Conservation (phyloP, 2,329 filamentous ascomycete species). For the Metarhizium humberi region DNA sequence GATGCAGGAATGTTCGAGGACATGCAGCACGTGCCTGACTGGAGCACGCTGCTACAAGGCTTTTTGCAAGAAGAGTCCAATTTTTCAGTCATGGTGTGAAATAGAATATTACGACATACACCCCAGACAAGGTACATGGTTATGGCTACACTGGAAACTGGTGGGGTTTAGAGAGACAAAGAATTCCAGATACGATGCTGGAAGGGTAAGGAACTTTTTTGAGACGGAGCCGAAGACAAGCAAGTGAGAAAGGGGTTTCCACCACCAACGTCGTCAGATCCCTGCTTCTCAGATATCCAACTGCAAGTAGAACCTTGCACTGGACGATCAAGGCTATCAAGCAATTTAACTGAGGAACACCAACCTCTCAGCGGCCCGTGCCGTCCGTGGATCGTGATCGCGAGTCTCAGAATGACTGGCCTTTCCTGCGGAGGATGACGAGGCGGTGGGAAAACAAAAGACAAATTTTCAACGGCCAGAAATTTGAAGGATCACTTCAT, state of each 20-base stretch:
- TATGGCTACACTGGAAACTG: background rate
- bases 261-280: background rate
- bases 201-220: background rate
- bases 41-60: conserved; percentile 19
- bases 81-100: conserved; percentile 10
- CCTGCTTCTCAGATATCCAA: background rate
- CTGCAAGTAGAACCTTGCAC: background rate
- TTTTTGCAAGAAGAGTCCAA: conserved; percentile 17
- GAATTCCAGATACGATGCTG: background rate
- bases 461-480: background rate
- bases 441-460: background rate
- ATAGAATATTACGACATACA: background rate
- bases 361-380: background rate
- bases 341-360: background rate
- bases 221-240: background rate
- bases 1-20: conserved; percentile 1
- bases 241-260: background rate
- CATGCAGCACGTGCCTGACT: conserved; percentile 14
- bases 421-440: background rate
- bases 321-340: background rate
- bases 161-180: background rate
- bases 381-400: background rate
- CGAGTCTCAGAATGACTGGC: background rate
- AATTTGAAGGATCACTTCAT: background rate
- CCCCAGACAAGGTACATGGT: background rate